These are phyloP conservation scores for Xylogone sp. DNA, from an alignment of 2,329 filamentous ascomycete genomes.

Conservation along the genomic window DNA sequence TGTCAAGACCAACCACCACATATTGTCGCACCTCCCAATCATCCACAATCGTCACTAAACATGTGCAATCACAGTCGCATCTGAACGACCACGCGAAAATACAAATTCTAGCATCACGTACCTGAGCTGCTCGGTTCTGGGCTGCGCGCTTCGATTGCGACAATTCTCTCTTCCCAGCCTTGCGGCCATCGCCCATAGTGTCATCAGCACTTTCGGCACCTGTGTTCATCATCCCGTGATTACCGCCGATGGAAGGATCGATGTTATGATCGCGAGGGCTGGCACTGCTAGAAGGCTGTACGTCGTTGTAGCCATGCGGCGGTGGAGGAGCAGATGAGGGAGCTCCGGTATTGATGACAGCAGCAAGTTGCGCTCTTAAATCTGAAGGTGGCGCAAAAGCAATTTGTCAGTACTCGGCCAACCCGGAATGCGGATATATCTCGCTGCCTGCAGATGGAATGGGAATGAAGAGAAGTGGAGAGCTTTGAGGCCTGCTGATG, in stretches of 20 bases:
- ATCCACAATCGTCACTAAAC: not conserved
- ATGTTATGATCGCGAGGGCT: constrained; percentile 30
- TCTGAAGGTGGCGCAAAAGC: constrained; percentile 23
- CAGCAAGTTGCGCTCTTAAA: constrained; percentile 30
- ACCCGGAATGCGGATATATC: not conserved
- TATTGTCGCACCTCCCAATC: not conserved
- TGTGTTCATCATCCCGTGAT: constrained; percentile 23
- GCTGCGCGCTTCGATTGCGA: constrained; percentile 95
- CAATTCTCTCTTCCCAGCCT: constrained; percentile 79
- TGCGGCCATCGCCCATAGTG: constrained; percentile 50
- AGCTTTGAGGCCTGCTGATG: not conserved
- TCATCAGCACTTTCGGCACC: constrained; percentile 27
- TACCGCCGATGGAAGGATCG: constrained; percentile 28
- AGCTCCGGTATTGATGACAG: constrained; percentile 22
- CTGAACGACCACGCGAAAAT: not conserved
- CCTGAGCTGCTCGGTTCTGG: constrained; percentile 95
- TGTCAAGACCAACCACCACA: constrained; percentile 2
- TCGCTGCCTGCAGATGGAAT: not conserved
- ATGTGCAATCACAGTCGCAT: not conserved
- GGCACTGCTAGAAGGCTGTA: constrained; percentile 24
- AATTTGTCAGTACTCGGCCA: constrained; percentile 22
- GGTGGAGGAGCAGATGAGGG: constrained; percentile 5
- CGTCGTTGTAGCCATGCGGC: constrained; percentile 28
- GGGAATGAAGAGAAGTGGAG: not conserved
- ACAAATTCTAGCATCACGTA: constrained; percentile 41